Base-by-base conservation (phyloP, 1,139 yeast genomes). In the Saccharomyces hybrid region DNA sequence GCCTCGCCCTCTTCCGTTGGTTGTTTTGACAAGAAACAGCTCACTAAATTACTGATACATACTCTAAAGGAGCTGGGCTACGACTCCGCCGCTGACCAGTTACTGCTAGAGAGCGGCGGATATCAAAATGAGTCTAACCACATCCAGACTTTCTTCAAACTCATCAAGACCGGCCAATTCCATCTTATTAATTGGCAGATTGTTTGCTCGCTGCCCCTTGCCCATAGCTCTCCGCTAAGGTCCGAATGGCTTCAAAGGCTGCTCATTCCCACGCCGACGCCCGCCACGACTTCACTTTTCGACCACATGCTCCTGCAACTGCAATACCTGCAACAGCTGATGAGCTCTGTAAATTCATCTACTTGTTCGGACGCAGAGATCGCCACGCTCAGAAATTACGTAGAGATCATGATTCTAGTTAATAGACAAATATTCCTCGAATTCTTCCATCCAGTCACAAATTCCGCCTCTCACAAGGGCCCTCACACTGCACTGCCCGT, bases 61-160 rank as follows among this genome's bases (percentile, higher is more conserved):
- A 69, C 81, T 1, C 65, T 81, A 50, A 66, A 69, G 44, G 84
- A 80, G 56, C 58, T 80, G 55, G 84, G 84, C 3, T 78, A 77
- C 60, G 56, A 65, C 6, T 61, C 67, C 9, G 65, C 79, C 1
- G 77, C 80, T 0, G 58, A 65, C 9, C 53, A 61, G 2, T 66
- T 81, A 48, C 77, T 77, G 54, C 58, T 63, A 6, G 77, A 74
- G 60, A 71, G 73, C 58, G 70, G 72, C 49, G 74, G 75, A 23
- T 58, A 74, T 42, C 70, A 72, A 56, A 62, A 73, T 8, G 75
- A 77, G 55, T 75, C 82, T n/a, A 70, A 75, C 51, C 68, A 69
- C 46, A 68, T 80, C 14, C 71, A 71, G 29, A 61, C 63, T n/a
- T 73, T 81, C 54, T 71, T 78, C 23, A 55, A 25, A n/a, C 42